Percentiles rank a stretch among this genome's conserved stretches.
phyloP scores from a whole-genome alignment of 2,329 filamentous ascomycete species.

The Fusarium irregulare region DNA sequence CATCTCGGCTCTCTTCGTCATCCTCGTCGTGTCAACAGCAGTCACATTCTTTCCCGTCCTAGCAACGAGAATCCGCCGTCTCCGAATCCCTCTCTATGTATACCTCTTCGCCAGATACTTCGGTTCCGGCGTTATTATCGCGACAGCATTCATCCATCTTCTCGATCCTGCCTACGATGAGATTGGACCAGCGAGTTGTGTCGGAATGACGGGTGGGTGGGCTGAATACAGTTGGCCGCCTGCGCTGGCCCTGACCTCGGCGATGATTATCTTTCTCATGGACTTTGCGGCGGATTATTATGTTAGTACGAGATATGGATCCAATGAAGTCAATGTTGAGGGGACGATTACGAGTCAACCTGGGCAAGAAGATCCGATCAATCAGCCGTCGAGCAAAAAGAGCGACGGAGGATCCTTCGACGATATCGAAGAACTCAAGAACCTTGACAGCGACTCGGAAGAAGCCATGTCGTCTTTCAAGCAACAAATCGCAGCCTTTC shows the following conservation, averaged over 20 bases:
- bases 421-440: neutral
- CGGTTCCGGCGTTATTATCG: accelerated
- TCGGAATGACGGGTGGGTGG: neutral
- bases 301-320: neutral
- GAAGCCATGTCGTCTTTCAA: neutral
- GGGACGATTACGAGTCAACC: neutral
- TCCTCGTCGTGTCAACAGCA: neutral
- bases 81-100: neutral
- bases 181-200: neutral
- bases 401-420: neutral
- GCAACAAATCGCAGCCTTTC: neutral
- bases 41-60: neutral
- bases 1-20: neutral
- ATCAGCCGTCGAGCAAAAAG: neutral
- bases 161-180: neutral
- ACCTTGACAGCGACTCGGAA: neutral
- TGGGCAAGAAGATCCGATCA: neutral
- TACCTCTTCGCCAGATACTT: neutral
- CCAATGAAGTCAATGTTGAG: neutral
- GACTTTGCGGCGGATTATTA: neutral
- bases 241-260: neutral
- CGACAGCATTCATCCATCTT: neutral
- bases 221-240: neutral
- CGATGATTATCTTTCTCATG: neutral
- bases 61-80: neutral